phyloP scores from a whole-genome alignment of 108 stramenopile genomes.

The Mediolabrus comicus region DNA sequence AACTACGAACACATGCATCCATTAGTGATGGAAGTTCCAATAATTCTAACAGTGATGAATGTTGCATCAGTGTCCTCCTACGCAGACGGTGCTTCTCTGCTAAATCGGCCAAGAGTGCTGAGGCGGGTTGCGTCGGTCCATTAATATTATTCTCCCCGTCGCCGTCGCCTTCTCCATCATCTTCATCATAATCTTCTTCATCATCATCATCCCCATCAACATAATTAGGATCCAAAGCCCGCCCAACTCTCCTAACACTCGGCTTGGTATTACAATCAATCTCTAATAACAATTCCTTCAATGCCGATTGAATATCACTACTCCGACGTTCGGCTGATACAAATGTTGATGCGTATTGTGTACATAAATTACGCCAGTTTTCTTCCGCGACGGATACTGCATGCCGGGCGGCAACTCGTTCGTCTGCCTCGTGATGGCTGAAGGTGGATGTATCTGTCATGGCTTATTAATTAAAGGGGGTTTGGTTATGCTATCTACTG shows the following conservation, averaged over 20 bases:
- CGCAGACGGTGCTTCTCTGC: constrained; percentile 83
- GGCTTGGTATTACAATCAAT: constrained; percentile 38
- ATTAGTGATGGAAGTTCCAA: constrained; percentile 84
- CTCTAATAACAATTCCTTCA: constrained; percentile 52
- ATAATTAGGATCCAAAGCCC: constrained; percentile 63
- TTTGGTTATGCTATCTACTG: not conserved
- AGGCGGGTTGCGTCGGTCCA: constrained; percentile 17
- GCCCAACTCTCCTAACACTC: constrained; percentile 51
- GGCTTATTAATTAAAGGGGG: not conserved
- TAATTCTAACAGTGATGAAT: constrained; percentile 79
- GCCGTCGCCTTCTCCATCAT: constrained; percentile 30
- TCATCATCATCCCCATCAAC: constrained; percentile 47
- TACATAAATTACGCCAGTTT: constrained; percentile 69
- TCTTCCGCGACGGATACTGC: constrained; percentile 75
- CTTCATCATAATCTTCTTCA: constrained; percentile 50
- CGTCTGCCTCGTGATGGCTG: constrained; percentile 55
- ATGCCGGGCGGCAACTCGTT: constrained; percentile 68
- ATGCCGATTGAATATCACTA: constrained; percentile 51
- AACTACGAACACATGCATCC: constrained; percentile 86
- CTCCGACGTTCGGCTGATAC: constrained; percentile 84
- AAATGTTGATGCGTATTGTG: constrained; percentile 79
- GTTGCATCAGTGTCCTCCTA: constrained; percentile 78
- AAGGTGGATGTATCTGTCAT: not conserved
- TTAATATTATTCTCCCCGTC: constrained; percentile 46
- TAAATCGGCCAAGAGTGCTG: constrained; percentile 54